These are phyloP conservation scores for Epichloe baconii DNA, from an alignment of 2,329 filamentous ascomycete species.

Conservation along the genomic window DNA sequence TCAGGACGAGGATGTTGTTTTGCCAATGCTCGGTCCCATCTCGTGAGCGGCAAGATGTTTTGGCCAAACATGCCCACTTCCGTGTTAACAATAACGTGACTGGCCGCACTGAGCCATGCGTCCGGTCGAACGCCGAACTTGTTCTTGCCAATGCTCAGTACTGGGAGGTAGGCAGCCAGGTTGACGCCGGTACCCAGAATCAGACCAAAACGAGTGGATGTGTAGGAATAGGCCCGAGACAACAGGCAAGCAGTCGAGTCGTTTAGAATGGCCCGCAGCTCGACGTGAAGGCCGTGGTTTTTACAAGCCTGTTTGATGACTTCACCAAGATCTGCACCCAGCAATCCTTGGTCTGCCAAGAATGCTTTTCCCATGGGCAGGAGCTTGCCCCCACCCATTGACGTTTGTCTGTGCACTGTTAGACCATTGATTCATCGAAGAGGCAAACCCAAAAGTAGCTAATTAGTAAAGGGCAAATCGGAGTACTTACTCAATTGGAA, in stretches of 20 bases:
- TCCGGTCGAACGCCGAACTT: conserved; percentile 45
- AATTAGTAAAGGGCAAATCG: neutral
- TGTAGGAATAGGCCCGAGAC: conserved; percentile 47
- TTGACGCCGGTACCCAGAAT: conserved; percentile 58
- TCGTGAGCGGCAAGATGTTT: conserved; percentile 43
- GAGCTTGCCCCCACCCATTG: conserved; percentile 44
- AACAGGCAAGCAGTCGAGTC: conserved; percentile 55
- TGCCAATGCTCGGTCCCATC: conserved; percentile 45
- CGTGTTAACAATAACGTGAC: conserved; percentile 53
- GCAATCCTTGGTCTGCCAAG: conserved; percentile 40
- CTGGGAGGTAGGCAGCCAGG: conserved; percentile 50
- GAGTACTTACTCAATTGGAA: conserved; percentile 51
- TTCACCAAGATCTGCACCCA: conserved; percentile 46
- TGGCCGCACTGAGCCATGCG: conserved; percentile 43
- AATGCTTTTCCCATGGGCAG: conserved; percentile 56
- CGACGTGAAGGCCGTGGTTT: conserved; percentile 36
- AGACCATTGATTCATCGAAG: neutral
- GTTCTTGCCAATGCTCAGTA: conserved; percentile 36
- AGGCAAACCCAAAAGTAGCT: neutral
- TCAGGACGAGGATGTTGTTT: conserved; percentile 39
- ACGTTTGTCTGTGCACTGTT: conserved; percentile 43
- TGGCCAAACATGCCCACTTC: conserved; percentile 55
- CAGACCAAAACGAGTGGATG: conserved; percentile 47
- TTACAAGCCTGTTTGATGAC: conserved; percentile 43
- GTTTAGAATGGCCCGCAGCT: conserved; percentile 50